Base-by-base conservation (phyloP, 495 filamentous ascomycete genomes). In the Penicillium mononematosum region DNA sequence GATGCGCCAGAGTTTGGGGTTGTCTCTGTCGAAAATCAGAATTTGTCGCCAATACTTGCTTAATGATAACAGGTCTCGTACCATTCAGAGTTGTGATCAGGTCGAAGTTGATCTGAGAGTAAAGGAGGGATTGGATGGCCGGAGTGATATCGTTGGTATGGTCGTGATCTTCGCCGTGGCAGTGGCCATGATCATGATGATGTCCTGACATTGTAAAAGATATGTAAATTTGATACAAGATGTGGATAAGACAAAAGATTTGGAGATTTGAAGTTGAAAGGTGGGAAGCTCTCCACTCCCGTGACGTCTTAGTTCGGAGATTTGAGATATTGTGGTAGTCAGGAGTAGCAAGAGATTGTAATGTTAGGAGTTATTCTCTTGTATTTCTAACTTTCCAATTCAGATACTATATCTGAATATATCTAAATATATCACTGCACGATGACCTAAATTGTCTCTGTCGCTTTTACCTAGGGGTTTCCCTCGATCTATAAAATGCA, bases 121-220 rank as follows among this genome's bases (percentile, higher is more conserved):
- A 98, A 12, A 98, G 81, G 32, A 90, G 86, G 55, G 83, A 87
- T 72, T 97, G 92, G 32, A 95, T 74, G 3, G 92, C 92, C 1
- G 93, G 92, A 5, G 88, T 89, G 63, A 95, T 83, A 71, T 98
- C 95, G 73, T 97, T 92, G 20, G 87, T 84, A 70, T 95, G 90
- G 67, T 91, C 88, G 68, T 96, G 89, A 25, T 69, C 67, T 48
- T 78, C 73, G 5, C 65, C 66, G 39, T 78, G 70, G 58, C 76
- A 74, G 58, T 77, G 76, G 32, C 78, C 70, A 43, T 81, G 75
- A 45, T 74, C 55, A 41, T 81, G 70, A 45, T 75, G 72, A 61
- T 79, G 76, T 1, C 65, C 70, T 16, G 76, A 75, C 76, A 77
- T 77, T 49, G 39, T 60, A 32, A 14, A 46, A 19, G 12, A 32